Percentiles rank a stretch among this genome's conserved stretches.
Evolutionary conservation across 2,329 filamentous ascomycete genomes (phyloP).

Genomic region (Botrytis medusae): DNA sequence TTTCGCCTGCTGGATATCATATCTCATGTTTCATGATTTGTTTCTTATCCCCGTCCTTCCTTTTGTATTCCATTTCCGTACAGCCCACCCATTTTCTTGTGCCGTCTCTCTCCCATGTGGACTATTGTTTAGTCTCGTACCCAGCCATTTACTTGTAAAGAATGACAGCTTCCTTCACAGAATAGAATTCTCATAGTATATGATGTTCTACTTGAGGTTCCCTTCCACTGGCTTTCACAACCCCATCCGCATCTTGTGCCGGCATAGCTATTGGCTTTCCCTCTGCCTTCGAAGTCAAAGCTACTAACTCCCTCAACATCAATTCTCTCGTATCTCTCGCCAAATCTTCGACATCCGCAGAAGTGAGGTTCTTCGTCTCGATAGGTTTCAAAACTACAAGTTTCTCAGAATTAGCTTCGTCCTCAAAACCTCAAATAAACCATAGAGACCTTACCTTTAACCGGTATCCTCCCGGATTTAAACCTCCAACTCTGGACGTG

Average conservation of each 20-base stretch:
- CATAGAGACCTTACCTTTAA: conserved; percentile 60
- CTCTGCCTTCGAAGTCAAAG: conserved; percentile 53
- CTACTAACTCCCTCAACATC: conserved; percentile 69
- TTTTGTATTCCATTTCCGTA: background rate
- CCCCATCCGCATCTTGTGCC: conserved; percentile 29
- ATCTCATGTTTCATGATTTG: background rate
- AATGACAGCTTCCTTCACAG: background rate
- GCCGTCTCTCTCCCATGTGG: background rate
- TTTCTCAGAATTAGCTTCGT: conserved; percentile 23
- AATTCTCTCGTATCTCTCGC: conserved; percentile 65
- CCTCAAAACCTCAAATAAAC: background rate
- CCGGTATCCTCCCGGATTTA: conserved; percentile 66
- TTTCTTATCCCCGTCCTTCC: background rate
- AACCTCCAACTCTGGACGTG: conserved; percentile 65
- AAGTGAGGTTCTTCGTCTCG: conserved; percentile 67
- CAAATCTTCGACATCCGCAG: conserved; percentile 76
- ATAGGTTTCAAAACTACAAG: conserved; percentile 74
- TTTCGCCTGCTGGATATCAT: background rate
- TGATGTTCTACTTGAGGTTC: conserved; percentile 28
- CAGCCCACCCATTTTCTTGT: background rate
- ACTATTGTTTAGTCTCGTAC: background rate
- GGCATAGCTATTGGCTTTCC: conserved; percentile 41
- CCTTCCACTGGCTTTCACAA: conserved; percentile 36
- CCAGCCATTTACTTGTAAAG: background rate
- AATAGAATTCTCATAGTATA: background rate